Conservation (phyloP, 192 early-diverging fungal genomes). For the Backusella parvicylindrica region DNA sequence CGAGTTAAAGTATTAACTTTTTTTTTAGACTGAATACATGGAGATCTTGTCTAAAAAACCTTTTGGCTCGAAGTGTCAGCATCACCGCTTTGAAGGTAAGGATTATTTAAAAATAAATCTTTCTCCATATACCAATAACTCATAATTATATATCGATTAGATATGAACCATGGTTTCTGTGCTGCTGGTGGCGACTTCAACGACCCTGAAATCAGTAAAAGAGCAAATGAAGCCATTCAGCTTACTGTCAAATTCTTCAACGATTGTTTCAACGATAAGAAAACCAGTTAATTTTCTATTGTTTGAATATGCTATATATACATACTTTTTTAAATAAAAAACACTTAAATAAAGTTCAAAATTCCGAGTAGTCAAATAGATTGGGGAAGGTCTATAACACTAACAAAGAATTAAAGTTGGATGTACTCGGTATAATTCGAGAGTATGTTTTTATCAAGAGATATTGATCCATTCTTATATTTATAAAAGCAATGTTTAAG, state of each 20-base stretch:
- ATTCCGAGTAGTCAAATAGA: background rate
- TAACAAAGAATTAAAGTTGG: no score
- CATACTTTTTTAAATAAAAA: no score
- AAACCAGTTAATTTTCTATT: background rate
- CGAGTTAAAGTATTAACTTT: background rate
- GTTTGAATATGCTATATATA: background rate
- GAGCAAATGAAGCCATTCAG: slow-evolving; percentile 49
- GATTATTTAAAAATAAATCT: background rate
- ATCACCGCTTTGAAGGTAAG: slow-evolving; percentile 47
- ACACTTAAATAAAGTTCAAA: background rate
- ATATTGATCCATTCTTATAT: no score
- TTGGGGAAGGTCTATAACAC: no score
- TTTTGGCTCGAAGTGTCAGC: slow-evolving; percentile 44
- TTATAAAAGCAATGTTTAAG: no score
- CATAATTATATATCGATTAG: background rate
- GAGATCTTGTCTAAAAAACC: slow-evolving; percentile 42
- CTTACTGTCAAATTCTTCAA: slow-evolving; percentile 46
- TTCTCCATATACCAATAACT: background rate
- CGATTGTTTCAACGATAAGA: background rate
- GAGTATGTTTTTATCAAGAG: no score
- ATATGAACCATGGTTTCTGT: slow-evolving; percentile 51
- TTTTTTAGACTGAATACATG: slow-evolving; percentile 20
- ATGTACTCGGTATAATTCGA: no score
- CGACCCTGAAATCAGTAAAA: slow-evolving; percentile 35
- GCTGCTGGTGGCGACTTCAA: slow-evolving; percentile 54